Evolutionary conservation across 2,329 filamentous ascomycete genomes (phyloP).

Genomic region (Colletotrichum sansevieriae): DNA sequence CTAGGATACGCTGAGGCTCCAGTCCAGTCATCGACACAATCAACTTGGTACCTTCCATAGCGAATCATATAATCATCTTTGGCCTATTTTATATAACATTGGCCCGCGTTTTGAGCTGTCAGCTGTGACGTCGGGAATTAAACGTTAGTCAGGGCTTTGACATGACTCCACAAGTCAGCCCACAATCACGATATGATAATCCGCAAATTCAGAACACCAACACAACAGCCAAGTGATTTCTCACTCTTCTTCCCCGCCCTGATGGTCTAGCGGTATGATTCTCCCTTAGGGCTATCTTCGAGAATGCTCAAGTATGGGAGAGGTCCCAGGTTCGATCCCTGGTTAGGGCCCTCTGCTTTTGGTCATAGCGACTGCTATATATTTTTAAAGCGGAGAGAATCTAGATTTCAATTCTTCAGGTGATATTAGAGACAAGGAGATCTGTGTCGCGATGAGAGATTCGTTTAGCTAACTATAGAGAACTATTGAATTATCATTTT

Average conservation of each 20-base stretch:
- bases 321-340: slow-evolving; percentile 38
- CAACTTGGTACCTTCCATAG: neutral
- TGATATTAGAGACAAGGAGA: too few relatives aligned
- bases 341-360: slow-evolving; percentile 22
- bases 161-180: slow-evolving; percentile 23
- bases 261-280: slow-evolving; percentile 39
- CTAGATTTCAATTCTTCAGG: too few relatives aligned
- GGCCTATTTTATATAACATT: too few relatives aligned
- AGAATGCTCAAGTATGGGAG: slow-evolving; percentile 7
- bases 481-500: too few relatives aligned
- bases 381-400: too few relatives aligned
- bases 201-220: neutral
- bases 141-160: neutral
- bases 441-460: too few relatives aligned
- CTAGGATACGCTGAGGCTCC: too few relatives aligned
- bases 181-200: slow-evolving; percentile 4
- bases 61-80: too few relatives aligned
- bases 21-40: too few relatives aligned
- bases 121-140: too few relatives aligned
- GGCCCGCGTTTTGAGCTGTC: too few relatives aligned
- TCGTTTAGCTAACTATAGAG: too few relatives aligned
- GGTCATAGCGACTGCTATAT: neutral
- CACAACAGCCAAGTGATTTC: neutral
- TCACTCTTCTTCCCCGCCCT: neutral
- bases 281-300: slow-evolving; percentile 20